These are phyloP conservation scores for Bidens hawaiensis DNA, from an alignment of 140 eudicot genomes.

Conservation along the genomic window DNA sequence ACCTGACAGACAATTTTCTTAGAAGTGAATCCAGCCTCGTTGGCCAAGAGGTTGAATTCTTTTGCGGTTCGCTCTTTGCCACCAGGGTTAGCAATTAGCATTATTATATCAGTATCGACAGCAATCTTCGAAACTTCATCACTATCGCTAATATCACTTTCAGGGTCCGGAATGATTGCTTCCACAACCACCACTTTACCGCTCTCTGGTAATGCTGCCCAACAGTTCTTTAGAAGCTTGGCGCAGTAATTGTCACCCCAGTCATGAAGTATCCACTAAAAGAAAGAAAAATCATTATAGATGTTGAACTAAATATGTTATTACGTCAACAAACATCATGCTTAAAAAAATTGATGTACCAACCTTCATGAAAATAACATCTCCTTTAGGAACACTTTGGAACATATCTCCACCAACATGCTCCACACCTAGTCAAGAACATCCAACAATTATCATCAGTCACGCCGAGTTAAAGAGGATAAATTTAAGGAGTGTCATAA, in stretches of 20 bases:
- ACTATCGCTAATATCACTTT: neutral
- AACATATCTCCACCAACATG: conserved; percentile 61
- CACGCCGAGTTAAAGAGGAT: too few relatives aligned
- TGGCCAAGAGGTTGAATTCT: conserved; percentile 34
- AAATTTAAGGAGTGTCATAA: too few relatives aligned
- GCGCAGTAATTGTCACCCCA: conserved; percentile 39
- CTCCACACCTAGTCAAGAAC: conserved; percentile 36
- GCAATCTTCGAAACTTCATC: conserved; percentile 11
- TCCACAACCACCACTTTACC: conserved; percentile 59
- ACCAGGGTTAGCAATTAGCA: conserved; percentile 34
- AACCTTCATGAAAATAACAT: conserved; percentile 52
- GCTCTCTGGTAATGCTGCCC: conserved; percentile 24
- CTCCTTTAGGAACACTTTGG: conserved; percentile 44
- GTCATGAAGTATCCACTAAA: conserved; percentile 38
- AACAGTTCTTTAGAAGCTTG: conserved; percentile 36
- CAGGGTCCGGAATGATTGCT: conserved; percentile 24
- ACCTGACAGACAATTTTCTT: conserved; percentile 16
- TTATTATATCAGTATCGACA: conserved; percentile 17
- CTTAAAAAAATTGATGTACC: neutral
- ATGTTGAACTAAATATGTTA: neutral
- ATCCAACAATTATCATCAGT: neutral
- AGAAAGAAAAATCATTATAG: neutral
- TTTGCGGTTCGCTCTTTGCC: conserved; percentile 43
- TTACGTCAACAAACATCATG: neutral
- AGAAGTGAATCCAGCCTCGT: conserved; percentile 34